These are phyloP conservation scores for Penicillium macrosclerotiorum DNA, from an alignment of 495 filamentous ascomycete genomes.

Conservation along the genomic window DNA sequence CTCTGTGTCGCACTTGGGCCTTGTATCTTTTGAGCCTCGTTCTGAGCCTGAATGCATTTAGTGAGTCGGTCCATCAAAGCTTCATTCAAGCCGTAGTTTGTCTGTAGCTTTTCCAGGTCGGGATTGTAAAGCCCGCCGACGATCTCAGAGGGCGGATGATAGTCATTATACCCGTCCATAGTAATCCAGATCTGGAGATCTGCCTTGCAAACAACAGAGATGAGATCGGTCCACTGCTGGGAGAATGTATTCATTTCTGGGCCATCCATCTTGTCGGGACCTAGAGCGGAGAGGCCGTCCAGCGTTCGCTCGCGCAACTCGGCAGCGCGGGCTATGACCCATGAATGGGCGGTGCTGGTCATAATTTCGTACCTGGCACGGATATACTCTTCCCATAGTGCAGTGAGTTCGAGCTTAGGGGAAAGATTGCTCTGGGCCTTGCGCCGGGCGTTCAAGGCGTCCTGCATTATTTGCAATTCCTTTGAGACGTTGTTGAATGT, in stretches of 20 bases:
- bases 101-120: slow-evolving; percentile 1
- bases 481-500: slow-evolving; percentile 31
- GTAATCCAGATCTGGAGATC: slow-evolving; percentile 26
- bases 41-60: slow-evolving; percentile 7
- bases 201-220: not conserved
- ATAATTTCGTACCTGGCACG: slow-evolving; percentile 22
- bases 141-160: not conserved
- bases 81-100: slow-evolving; percentile 19
- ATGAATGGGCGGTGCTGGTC: slow-evolving; percentile 28
- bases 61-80: not conserved
- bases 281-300: slow-evolving; percentile 1
- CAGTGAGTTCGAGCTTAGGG: slow-evolving; percentile 12
- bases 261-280: not conserved
- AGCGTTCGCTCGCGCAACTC: slow-evolving; percentile 19
- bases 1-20: slow-evolving; percentile 5
- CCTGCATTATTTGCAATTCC: slow-evolving; percentile 22
- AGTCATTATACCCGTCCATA: slow-evolving; percentile 25
- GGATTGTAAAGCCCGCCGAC: not conserved
- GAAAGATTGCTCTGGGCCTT: not conserved
- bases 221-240: slow-evolving; percentile 17
- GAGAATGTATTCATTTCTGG: slow-evolving; percentile 3
- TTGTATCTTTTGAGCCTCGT: slow-evolving; percentile 4
- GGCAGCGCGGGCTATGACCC: slow-evolving; percentile 24
- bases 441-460: slow-evolving; percentile 14
- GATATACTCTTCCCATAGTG: slow-evolving; percentile 31